phyloP scores from a whole-genome alignment of 371 early-diverging fungal genomes.

The Mucor indicus region DNA sequence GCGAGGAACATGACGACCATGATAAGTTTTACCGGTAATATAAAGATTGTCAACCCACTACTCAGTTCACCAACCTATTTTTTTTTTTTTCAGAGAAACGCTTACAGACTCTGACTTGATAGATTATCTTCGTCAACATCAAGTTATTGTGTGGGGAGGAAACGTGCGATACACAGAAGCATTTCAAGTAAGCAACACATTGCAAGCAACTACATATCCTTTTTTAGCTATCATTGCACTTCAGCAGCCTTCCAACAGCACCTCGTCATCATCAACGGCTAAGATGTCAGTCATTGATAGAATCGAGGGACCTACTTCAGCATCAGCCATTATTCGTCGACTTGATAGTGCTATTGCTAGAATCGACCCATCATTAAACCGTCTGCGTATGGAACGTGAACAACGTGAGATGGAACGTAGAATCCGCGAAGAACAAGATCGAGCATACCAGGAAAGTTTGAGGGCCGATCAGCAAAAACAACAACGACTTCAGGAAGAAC shows the following conservation, averaged over 20 bases:
- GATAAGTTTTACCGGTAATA: conserved; percentile 60
- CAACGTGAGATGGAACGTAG: conserved; percentile 66
- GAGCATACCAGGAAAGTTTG: conserved; percentile 78
- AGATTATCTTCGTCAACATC: conserved; percentile 57
- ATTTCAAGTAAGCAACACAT: conserved; percentile 66
- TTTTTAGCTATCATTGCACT: conserved; percentile 74
- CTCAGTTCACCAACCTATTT: neutral
- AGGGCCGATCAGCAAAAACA: conserved; percentile 81
- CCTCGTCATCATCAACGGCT: conserved; percentile 6
- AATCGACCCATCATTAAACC: conserved; percentile 50
- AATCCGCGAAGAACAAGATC: conserved; percentile 82
- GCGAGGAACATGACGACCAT: conserved; percentile 80
- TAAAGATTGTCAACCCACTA: neutral
- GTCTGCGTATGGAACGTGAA: conserved; percentile 57
- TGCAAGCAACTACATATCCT: conserved; percentile 76
- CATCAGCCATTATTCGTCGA: conserved; percentile 48
- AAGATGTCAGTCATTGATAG: conserved; percentile 65
- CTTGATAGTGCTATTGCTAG: conserved; percentile 50
- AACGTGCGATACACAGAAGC: conserved; percentile 71
- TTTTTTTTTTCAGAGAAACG: conserved; percentile 35
- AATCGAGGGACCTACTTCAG: conserved; percentile 53
- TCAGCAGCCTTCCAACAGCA: conserved; percentile 18
- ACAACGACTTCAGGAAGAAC: conserved; percentile 34
- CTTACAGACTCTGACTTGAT: conserved; percentile 59
- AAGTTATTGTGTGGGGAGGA: conserved; percentile 78